Percentiles rank a stretch among this genome's conserved stretches.
Conservation (phyloP, 176 grass and related monocot genomes). For the Leersia perrieri region DNA sequence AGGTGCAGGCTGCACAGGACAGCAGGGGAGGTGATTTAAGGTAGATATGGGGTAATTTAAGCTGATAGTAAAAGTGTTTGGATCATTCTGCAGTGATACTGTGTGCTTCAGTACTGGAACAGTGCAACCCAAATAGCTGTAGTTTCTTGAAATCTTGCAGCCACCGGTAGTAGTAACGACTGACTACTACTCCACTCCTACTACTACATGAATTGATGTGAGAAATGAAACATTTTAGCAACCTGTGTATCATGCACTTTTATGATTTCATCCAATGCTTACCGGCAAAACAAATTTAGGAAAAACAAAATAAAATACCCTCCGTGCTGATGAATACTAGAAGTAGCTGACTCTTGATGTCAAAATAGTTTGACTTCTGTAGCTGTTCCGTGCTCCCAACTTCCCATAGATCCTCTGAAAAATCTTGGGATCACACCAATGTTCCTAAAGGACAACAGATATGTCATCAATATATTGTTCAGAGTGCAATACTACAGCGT, state of each 20-base stretch:
- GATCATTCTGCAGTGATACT: background rate
- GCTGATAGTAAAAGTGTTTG: background rate
- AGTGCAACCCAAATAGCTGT: background rate
- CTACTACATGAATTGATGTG: background rate
- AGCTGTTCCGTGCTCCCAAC: background rate
- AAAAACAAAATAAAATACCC: background rate
- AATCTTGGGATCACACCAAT: background rate
- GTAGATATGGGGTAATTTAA: background rate
- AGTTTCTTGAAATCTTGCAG: background rate
- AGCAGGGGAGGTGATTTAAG: background rate
- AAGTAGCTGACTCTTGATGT: background rate
- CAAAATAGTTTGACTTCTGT: background rate
- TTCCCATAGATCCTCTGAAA: background rate
- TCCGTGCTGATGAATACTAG: background rate
- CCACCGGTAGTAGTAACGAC: background rate
- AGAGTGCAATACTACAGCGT: background rate
- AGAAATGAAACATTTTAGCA: background rate
- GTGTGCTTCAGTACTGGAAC: slow-evolving; percentile 27
- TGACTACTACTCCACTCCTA: no score
- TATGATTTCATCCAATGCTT: background rate
- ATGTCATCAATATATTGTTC: background rate
- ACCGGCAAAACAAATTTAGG: background rate
- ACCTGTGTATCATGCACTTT: background rate
- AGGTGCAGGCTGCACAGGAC: background rate
- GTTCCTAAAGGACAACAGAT: background rate